A percentile compares a stretch with the other conserved stretches of the same genome.
phyloP scores from a whole-genome alignment of 129 eudicot genomes.

The Centaurea solstitialis region DNA sequence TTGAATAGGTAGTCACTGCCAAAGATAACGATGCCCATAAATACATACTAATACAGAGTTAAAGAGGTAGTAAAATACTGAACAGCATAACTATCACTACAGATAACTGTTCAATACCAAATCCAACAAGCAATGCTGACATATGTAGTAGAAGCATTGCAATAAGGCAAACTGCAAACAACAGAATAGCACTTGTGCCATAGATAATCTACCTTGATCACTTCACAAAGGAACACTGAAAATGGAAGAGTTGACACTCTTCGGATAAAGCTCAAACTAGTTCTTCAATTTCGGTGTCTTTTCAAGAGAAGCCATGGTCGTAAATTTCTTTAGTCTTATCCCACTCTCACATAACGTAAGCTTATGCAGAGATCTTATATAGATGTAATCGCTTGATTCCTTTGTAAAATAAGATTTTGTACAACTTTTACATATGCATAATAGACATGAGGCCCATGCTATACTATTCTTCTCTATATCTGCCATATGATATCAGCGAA shows the following conservation, averaged over 20 bases:
- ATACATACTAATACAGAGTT: background rate
- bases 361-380: background rate
- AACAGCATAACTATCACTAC: background rate
- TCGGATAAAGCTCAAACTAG: background rate
- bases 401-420: background rate
- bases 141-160: background rate
- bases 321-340: background rate
- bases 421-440: background rate
- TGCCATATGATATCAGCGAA: background rate
- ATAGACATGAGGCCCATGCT: background rate
- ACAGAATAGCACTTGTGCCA: background rate
- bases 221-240: background rate
- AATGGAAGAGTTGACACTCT: background rate
- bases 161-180: background rate
- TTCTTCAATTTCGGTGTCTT: background rate
- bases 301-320: background rate
- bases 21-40: conserved; percentile 1
- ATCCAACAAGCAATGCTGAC: background rate
- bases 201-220: background rate
- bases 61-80: background rate
- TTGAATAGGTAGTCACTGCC: conserved; percentile 48
- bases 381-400: background rate
- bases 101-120: background rate
- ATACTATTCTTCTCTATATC: background rate
- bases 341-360: background rate